These are phyloP conservation scores for Dactylis glomerata DNA, from an alignment of 176 grass and related monocot genomes.

Conservation along the genomic window DNA sequence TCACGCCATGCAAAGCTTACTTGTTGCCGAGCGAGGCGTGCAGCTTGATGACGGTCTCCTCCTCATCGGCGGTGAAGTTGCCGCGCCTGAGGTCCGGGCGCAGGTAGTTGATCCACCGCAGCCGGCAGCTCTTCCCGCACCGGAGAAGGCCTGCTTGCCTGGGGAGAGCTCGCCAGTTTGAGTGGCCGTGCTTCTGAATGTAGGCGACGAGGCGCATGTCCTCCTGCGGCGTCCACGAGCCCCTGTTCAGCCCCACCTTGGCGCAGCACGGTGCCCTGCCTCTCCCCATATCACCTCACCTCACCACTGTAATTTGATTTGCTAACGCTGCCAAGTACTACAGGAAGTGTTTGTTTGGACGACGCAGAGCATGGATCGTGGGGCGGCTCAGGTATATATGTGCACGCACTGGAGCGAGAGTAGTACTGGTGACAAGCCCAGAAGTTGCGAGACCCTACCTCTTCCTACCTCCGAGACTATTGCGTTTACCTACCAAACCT, in stretches of 20 bases:
- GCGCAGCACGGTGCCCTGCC: constrained; percentile 85
- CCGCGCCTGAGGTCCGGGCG: constrained; percentile 90
- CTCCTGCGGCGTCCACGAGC: constrained; percentile 87
- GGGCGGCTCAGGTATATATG: not conserved
- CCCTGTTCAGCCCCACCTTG: constrained; percentile 84
- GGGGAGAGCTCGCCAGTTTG: constrained; percentile 85
- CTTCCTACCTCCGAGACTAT: constrained; percentile 20
- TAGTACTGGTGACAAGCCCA: constrained; percentile 18
- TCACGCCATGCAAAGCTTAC: constrained; percentile 20
- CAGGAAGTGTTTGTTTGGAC: not conserved
- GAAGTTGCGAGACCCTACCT: not conserved
- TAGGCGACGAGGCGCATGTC: constrained; percentile 77
- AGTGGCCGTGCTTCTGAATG: constrained; percentile 78
- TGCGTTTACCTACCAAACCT: constrained; percentile 60
- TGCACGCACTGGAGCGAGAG: not conserved
- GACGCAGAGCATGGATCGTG: constrained; percentile 16
- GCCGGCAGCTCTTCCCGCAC: constrained; percentile 91
- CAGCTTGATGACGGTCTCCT: constrained; percentile 74
- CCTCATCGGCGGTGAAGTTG: constrained; percentile 74
- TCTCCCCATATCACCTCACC: constrained; percentile 45
- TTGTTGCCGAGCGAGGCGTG: constrained; percentile 83
- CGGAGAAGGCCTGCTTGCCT: constrained; percentile 83
- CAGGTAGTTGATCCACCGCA: constrained; percentile 97
- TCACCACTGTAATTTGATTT: not conserved
- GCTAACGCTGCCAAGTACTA: not conserved